Evolutionary conservation across 371 early-diverging fungal genomes (phyloP).

Genomic region (Mucor velutinosus): DNA sequence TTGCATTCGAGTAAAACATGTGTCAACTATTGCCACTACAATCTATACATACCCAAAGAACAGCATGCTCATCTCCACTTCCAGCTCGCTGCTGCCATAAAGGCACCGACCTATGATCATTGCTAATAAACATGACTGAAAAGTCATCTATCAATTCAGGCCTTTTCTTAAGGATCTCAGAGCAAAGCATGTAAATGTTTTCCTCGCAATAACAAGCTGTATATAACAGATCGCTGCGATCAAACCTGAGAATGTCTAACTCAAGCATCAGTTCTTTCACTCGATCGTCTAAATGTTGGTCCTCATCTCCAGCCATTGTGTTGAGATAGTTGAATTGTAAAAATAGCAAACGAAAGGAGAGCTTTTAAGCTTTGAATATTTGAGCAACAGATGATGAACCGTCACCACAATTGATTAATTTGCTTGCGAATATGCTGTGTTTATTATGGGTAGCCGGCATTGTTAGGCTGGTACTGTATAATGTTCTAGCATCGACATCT

Average conservation of each 20-base stretch:
- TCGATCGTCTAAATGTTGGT: neutral
- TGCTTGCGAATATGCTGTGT: no score
- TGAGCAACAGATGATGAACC: neutral
- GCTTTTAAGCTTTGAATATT: neutral
- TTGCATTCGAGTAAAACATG: neutral
- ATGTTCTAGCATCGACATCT: no score
- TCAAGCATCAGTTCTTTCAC: neutral
- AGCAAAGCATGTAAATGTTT: slow-evolving; percentile 45
- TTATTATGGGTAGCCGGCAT: no score
- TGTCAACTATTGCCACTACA: neutral
- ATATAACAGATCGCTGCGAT: slow-evolving; percentile 23
- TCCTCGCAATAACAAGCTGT: slow-evolving; percentile 51
- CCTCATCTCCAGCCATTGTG: neutral
- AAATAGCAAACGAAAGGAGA: neutral
- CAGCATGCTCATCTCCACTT: slow-evolving; percentile 16
- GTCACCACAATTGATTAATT: neutral
- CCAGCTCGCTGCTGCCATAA: slow-evolving; percentile 35
- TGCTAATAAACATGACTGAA: slow-evolving; percentile 45
- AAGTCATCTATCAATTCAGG: slow-evolving; percentile 17
- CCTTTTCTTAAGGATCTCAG: slow-evolving; percentile 17
- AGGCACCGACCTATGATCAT: slow-evolving; percentile 30
- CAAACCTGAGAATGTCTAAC: neutral
- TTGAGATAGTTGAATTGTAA: neutral
- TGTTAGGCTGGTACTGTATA: no score
- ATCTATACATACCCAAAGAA: slow-evolving; percentile 40